Evolutionary conservation across 225 moss, liverwort and hornwort species (phyloP).

Genomic region (Bryum argenteum): DNA sequence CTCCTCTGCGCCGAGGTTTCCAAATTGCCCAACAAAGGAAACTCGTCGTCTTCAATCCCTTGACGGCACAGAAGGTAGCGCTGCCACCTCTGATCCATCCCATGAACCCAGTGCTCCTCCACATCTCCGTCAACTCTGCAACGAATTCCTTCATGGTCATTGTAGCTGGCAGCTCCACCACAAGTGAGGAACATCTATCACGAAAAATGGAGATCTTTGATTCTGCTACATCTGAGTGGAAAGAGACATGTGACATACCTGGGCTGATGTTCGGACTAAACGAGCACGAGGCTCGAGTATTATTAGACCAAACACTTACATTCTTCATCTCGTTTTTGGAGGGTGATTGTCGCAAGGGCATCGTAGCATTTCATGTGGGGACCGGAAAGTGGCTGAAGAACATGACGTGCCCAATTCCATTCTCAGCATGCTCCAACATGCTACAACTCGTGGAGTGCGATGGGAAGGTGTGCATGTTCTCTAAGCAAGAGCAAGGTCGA

Average conservation of each 20-base stretch:
- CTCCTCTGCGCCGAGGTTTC: not conserved
- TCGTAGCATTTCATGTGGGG: constrained; percentile 32
- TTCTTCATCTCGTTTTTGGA: constrained; percentile 36
- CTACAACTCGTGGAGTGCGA: constrained; percentile 29
- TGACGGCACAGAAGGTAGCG: not conserved
- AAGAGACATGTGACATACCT: not conserved
- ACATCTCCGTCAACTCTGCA: not conserved
- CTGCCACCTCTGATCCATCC: constrained; percentile 25
- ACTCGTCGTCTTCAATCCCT: constrained; percentile 23
- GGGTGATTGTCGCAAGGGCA: not conserved
- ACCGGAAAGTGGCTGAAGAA: not conserved
- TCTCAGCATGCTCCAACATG: not conserved
- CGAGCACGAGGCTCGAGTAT: constrained; percentile 30
- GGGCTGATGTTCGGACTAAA: constrained; percentile 18
- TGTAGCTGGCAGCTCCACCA: constrained; percentile 21
- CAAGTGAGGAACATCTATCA: not conserved
- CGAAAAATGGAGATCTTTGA: constrained; percentile 26
- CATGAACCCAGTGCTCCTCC: constrained; percentile 27
- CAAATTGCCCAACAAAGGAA: not conserved
- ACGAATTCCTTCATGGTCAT: constrained; percentile 17
- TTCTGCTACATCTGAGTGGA: constrained; percentile 10
- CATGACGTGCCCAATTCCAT: constrained; percentile 1
- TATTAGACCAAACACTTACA: not conserved
- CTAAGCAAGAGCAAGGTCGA: constrained; percentile 22
- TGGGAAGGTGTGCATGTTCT: constrained; percentile 31